A percentile compares a stretch with the other conserved stretches of the same genome.
Evolutionary conservation across 345 rosid species (phyloP).

Genomic region (Carallia brachiata): DNA sequence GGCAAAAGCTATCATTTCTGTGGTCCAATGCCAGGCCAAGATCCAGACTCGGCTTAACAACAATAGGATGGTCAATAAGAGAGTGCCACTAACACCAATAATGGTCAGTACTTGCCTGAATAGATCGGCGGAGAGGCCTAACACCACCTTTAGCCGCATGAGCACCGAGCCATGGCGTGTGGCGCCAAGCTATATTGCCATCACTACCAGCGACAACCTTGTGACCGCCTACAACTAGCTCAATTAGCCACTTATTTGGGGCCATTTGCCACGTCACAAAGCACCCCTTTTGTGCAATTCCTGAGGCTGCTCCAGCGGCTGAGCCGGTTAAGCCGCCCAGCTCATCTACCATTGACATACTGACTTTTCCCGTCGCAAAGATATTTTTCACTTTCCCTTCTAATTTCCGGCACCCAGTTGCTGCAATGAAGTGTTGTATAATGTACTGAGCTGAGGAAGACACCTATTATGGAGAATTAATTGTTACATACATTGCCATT

Average conservation of each 20-base stretch:
- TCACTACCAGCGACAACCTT: conserved; percentile 88
- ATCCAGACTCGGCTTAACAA: not conserved
- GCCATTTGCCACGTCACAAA: conserved; percentile 99
- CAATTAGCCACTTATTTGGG: conserved; percentile 88
- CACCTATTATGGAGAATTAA: conserved; percentile 42
- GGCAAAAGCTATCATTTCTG: too few relatives aligned
- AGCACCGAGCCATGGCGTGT: conserved; percentile 86
- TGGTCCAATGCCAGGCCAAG: not conserved
- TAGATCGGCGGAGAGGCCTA: conserved; percentile 84
- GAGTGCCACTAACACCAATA: too few relatives aligned
- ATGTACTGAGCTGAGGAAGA: conserved; percentile 95
- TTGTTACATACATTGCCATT: not conserved
- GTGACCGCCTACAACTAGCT: conserved; percentile 70
- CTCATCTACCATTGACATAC: conserved; percentile 78
- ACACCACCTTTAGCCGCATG: conserved; percentile 87
- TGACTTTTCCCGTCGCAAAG: conserved; percentile 76
- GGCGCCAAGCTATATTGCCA: conserved; percentile 87
- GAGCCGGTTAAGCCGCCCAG: conserved; percentile 34
- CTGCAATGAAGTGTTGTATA: conserved; percentile 88
- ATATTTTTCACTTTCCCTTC: conserved; percentile 66
- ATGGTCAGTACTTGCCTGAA: conserved; percentile 60
- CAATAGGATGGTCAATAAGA: too few relatives aligned
- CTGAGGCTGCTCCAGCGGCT: conserved; percentile 22
- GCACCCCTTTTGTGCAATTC: conserved; percentile 69
- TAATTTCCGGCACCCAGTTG: conserved; percentile 84